These are phyloP conservation scores for Yamadazyma diospyri DNA, from an alignment of 1,139 yeast species.

Conservation along the genomic window DNA sequence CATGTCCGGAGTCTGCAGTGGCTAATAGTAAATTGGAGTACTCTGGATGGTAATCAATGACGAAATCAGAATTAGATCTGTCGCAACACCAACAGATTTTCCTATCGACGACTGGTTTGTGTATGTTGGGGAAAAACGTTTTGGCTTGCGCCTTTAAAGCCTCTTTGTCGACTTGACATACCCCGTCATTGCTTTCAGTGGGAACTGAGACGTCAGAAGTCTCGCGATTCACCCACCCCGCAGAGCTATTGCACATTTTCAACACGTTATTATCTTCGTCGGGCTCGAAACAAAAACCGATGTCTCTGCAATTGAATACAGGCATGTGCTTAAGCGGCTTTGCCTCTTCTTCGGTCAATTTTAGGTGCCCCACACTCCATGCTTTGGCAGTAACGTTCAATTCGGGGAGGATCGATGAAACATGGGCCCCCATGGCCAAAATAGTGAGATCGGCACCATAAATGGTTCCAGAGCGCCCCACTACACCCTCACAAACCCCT, in stretches of 20 bases:
- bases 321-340: constrained; percentile 29
- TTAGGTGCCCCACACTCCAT: constrained; percentile 39
- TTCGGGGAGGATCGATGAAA: constrained; percentile 30
- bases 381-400: constrained; percentile 25
- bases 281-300: constrained; percentile 31
- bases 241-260: constrained; percentile 19
- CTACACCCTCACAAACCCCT: constrained; percentile 13
- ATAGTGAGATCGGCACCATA: constrained; percentile 25
- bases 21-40: constrained; percentile 14
- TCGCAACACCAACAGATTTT: constrained; percentile 23
- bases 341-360: constrained; percentile 31
- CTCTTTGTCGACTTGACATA: constrained; percentile 11
- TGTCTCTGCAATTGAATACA: constrained; percentile 34
- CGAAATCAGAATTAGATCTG: constrained; percentile 16
- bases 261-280: constrained; percentile 17
- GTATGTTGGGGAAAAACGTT: constrained; percentile 13
- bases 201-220: constrained; percentile 13
- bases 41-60: constrained; percentile 18
- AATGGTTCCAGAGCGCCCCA: constrained; percentile 6
- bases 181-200: constrained; percentile 14
- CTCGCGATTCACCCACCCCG: constrained; percentile 16
- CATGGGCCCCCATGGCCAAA: constrained; percentile 35
- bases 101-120: constrained; percentile 13
- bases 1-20: constrained; percentile 21
- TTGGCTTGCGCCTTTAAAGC: constrained; percentile 11